Percentiles rank a stretch among this genome's conserved stretches.
Conservation (phyloP, 805 yeast genomes). For the Crinitomyces ghanaensis region DNA sequence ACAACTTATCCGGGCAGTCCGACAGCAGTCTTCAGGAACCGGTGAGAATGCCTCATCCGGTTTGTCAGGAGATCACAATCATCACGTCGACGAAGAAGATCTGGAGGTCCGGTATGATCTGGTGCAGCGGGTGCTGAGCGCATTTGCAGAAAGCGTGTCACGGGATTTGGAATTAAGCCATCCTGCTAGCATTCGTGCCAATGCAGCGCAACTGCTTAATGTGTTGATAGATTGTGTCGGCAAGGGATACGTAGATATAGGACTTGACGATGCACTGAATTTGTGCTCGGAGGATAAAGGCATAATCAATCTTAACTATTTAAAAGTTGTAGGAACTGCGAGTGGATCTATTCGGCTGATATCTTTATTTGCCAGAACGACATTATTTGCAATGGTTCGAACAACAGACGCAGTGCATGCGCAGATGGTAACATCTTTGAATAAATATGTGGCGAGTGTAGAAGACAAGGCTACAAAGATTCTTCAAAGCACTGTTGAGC, state of each 20-base stretch:
- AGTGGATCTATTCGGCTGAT: conserved; percentile 53
- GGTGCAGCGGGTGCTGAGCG: conserved; percentile 54
- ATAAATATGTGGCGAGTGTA: conserved; percentile 45
- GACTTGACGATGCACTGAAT: conserved; percentile 51
- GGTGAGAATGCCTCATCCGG: conserved; percentile 4
- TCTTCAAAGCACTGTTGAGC: conserved; percentile 44
- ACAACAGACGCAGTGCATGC: conserved; percentile 46
- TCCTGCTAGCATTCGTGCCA: conserved; percentile 37
- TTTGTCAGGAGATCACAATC: conserved; percentile 2
- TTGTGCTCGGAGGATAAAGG: conserved; percentile 24
- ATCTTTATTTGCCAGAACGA: conserved; percentile 62
- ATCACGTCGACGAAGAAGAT: conserved; percentile 11
- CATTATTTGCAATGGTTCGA: conserved; percentile 62
- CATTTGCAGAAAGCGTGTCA: conserved; percentile 67
- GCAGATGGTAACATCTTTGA: conserved; percentile 49
- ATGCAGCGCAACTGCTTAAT: conserved; percentile 56
- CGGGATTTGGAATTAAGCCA: conserved; percentile 67
- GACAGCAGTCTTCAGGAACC: too few relatives aligned
- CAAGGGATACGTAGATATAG: conserved; percentile 59
- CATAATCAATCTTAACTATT: conserved; percentile 34
- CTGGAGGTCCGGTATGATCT: conserved; percentile 29
- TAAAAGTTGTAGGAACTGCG: conserved; percentile 40
- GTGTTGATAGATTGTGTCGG: conserved; percentile 60
- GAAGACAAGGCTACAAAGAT: conserved; percentile 59
- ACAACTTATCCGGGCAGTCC: conserved; percentile 19